Evolutionary conservation across 2,329 filamentous ascomycete genomes (phyloP).

Genomic region (Escovopsis weberi): DNA sequence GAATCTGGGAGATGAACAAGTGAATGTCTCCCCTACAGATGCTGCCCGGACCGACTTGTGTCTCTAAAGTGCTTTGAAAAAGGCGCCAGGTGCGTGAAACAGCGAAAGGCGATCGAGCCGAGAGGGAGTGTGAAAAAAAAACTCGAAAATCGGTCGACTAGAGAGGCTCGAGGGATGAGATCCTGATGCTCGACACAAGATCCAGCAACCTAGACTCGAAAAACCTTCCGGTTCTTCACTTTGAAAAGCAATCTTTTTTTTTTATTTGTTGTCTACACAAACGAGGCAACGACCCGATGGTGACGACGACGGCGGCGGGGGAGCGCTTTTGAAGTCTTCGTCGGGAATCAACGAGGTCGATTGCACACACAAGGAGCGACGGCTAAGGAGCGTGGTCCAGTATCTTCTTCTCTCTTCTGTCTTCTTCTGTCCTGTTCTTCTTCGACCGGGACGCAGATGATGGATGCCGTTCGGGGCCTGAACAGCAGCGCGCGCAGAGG

Average conservation of each 20-base stretch:
- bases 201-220: slow-evolving; percentile 7
- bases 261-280: slow-evolving; percentile 22
- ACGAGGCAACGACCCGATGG: slow-evolving; percentile 16
- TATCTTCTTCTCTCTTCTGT: slow-evolving; percentile 15
- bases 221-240: slow-evolving; percentile 17
- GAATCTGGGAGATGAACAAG: slow-evolving; percentile 86
- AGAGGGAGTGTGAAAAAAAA: no score
- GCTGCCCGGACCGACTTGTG: slow-evolving; percentile 18
- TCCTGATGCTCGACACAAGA: neutral
- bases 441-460: no score
- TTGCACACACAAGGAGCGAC: slow-evolving; percentile 19
- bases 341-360: slow-evolving; percentile 21
- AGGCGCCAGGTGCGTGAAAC: neutral
- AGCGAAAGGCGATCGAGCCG: slow-evolving; percentile 2
- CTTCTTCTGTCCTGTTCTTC: no score
- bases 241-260: slow-evolving; percentile 9
- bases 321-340: slow-evolving; percentile 20
- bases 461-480: no score
- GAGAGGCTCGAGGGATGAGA: slow-evolving; percentile 1
- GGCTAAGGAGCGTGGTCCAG: slow-evolving; percentile 29
- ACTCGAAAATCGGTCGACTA: neutral
- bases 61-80: no score
- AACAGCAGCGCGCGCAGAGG: no score
- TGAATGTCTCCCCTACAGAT: slow-evolving; percentile 80
- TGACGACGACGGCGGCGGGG: slow-evolving; percentile 8